A percentile compares a stretch with the other conserved stretches of the same genome.
Evolutionary conservation across 192 early-diverging fungal genomes (phyloP).

Genomic region (Coemansia sp.): DNA sequence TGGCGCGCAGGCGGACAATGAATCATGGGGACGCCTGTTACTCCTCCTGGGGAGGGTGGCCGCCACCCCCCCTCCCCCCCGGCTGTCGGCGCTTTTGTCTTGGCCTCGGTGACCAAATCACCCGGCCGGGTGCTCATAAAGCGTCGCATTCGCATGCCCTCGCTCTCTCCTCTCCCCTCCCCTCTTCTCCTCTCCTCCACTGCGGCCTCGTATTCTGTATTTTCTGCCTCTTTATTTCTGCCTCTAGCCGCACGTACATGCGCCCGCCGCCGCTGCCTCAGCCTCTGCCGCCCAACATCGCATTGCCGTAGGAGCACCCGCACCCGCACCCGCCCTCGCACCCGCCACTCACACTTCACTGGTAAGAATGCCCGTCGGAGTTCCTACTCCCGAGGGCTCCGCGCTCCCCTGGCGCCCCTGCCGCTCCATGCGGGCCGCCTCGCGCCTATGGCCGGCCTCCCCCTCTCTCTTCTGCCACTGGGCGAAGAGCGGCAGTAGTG

Average conservation of each 20-base stretch:
- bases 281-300: neutral
- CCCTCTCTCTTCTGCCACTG: neutral
- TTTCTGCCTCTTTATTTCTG: neutral
- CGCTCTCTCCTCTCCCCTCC: slow-evolving; percentile 2
- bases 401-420: neutral
- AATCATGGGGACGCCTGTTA: slow-evolving; percentile 18
- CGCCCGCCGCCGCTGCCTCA: neutral
- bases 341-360: neutral
- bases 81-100: slow-evolving; percentile 7
- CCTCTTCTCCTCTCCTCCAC: neutral
- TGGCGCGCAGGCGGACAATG: slow-evolving; percentile 15
- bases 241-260: slow-evolving; percentile 3
- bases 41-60: neutral
- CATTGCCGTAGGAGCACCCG: neutral
- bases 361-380: neutral
- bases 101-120: slow-evolving; percentile 54
- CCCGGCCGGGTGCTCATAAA: slow-evolving; percentile 24
- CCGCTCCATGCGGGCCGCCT: slow-evolving; percentile 6
- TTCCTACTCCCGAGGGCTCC: neutral
- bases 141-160: slow-evolving; percentile 5
- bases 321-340: no score
- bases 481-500: neutral
- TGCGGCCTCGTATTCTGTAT: neutral
- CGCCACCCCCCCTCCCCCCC: neutral
- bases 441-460: neutral